Conservation (phyloP, 2,329 filamentous ascomycete genomes). For the Ilyonectria sp. region DNA sequence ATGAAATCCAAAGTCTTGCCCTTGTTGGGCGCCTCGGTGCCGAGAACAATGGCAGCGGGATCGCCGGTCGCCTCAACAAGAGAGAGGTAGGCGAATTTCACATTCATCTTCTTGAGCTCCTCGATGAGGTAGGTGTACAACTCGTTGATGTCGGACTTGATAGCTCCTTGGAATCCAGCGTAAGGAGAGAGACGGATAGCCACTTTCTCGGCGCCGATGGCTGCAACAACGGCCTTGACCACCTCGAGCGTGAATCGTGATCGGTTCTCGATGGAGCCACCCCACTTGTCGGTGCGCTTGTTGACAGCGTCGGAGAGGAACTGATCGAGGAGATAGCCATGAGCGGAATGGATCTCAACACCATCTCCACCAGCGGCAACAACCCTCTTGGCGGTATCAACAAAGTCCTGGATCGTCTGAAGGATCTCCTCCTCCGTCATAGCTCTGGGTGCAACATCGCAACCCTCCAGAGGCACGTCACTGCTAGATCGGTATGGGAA, state of each 20-base stretch:
- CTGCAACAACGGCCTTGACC: constrained; percentile 53
- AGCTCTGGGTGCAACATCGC: constrained; percentile 62
- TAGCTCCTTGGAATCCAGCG: constrained; percentile 44
- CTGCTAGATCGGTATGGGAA: constrained; percentile 49
- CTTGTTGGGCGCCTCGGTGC: constrained; percentile 50
- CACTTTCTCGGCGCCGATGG: constrained; percentile 54
- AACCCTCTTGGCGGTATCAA: constrained; percentile 63
- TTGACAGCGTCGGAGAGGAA: constrained; percentile 62
- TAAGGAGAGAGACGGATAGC: constrained; percentile 58
- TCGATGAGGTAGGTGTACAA: constrained; percentile 46
- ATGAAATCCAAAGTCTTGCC: constrained; percentile 49
- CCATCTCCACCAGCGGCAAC: constrained; percentile 74
- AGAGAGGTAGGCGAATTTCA: constrained; percentile 47
- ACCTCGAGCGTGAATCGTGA: constrained; percentile 63
- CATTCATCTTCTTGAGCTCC: constrained; percentile 49
- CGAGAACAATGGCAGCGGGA: constrained; percentile 29
- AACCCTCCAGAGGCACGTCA: constrained; percentile 22
- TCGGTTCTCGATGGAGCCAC: constrained; percentile 65
- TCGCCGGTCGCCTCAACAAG: constrained; percentile 49
- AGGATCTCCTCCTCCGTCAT: constrained; percentile 75
- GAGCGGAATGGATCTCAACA: constrained; percentile 69
- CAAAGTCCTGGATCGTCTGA: constrained; percentile 70
- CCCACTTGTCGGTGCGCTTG: constrained; percentile 65
- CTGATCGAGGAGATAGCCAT: constrained; percentile 71
- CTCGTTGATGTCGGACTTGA: constrained; percentile 37